Evolutionary conservation across 495 filamentous ascomycete genomes (phyloP).

Genomic region (Cairneyella variabilis): DNA sequence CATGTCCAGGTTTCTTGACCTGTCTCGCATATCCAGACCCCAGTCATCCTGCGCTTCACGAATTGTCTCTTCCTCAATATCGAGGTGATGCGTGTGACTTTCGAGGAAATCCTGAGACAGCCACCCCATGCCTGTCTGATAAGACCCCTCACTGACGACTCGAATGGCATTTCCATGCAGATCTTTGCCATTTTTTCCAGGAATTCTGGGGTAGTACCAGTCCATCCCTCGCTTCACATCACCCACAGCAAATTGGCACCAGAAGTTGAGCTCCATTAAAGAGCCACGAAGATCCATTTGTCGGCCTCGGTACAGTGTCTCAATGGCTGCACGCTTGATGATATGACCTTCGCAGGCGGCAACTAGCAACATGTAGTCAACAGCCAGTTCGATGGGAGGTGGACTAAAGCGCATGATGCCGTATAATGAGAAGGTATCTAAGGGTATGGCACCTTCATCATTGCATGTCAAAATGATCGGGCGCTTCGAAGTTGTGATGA

Average conservation of each 20-base stretch:
- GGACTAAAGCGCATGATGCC: conserved; percentile 79
- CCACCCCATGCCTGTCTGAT: conserved; percentile 73
- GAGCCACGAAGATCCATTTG: conserved; percentile 71
- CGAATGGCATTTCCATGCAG: conserved; percentile 60
- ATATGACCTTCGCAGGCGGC: conserved; percentile 91
- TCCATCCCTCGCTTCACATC: conserved; percentile 81
- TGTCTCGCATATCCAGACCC: conserved; percentile 48
- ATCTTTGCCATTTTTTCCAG: conserved; percentile 64
- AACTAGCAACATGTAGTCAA: conserved; percentile 77
- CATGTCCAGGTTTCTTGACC: conserved; percentile 31
- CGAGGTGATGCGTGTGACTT: conserved; percentile 17
- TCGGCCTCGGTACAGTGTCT: conserved; percentile 63
- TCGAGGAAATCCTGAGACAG: conserved; percentile 50
- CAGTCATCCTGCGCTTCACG: conserved; percentile 53
- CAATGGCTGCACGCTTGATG: conserved; percentile 61
- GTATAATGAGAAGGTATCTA: conserved; percentile 67
- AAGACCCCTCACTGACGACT: conserved; percentile 82
- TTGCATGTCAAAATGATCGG: conserved; percentile 96
- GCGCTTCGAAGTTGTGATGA: conserved; percentile 79
- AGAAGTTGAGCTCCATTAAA: conserved; percentile 87
- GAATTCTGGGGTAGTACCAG: conserved; percentile 81
- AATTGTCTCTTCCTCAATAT: conserved; percentile 49
- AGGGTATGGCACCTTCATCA: conserved; percentile 72
- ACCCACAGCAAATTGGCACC: conserved; percentile 96
- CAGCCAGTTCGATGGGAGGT: conserved; percentile 62